phyloP scores from a whole-genome alignment of 805 yeast genomes.

The Candida pini region DNA sequence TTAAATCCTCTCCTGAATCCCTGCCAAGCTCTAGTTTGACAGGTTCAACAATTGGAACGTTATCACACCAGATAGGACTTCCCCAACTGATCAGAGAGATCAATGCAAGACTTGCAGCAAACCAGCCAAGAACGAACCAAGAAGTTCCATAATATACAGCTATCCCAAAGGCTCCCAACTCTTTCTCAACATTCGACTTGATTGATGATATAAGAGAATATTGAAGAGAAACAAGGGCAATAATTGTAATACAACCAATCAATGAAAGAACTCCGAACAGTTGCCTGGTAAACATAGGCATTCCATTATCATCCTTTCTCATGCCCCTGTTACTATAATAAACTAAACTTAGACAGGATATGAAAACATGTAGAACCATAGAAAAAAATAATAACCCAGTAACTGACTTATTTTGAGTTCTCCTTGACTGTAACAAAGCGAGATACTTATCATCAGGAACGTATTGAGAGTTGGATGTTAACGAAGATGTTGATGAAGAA shows the following conservation, averaged over 20 bases:
- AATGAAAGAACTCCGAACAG: slow-evolving; percentile 32
- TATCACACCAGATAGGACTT: slow-evolving; percentile 50
- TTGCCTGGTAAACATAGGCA: slow-evolving; percentile 32
- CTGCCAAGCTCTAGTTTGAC: no score
- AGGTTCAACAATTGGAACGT: no score
- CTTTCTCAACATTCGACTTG: slow-evolving; percentile 23
- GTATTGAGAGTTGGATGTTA: slow-evolving; percentile 12
- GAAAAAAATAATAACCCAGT: slow-evolving; percentile 28
- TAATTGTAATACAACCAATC: slow-evolving; percentile 19
- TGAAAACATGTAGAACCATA: slow-evolving; percentile 24
- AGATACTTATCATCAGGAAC: slow-evolving; percentile 23
- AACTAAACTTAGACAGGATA: slow-evolving; percentile 27
- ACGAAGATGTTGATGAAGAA: slow-evolving; percentile 5
- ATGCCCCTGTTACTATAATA: slow-evolving; percentile 34
- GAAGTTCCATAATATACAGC: slow-evolving; percentile 33
- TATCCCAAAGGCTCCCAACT: slow-evolving; percentile 44
- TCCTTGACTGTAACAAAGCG: slow-evolving; percentile 14
- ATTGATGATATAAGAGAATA: slow-evolving; percentile 27
- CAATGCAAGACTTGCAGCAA: slow-evolving; percentile 20
- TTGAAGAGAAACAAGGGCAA: slow-evolving; percentile 22
- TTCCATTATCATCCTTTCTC: slow-evolving; percentile 27
- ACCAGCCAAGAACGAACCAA: slow-evolving; percentile 40
- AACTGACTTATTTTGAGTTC: slow-evolving; percentile 20
- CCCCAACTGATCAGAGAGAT: slow-evolving; percentile 27
- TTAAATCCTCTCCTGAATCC: no score